A percentile compares a stretch with the other conserved stretches of the same genome.
Evolutionary conservation across 2,329 filamentous ascomycete species (phyloP).

Genomic region (Coniochaeta sp.): DNA sequence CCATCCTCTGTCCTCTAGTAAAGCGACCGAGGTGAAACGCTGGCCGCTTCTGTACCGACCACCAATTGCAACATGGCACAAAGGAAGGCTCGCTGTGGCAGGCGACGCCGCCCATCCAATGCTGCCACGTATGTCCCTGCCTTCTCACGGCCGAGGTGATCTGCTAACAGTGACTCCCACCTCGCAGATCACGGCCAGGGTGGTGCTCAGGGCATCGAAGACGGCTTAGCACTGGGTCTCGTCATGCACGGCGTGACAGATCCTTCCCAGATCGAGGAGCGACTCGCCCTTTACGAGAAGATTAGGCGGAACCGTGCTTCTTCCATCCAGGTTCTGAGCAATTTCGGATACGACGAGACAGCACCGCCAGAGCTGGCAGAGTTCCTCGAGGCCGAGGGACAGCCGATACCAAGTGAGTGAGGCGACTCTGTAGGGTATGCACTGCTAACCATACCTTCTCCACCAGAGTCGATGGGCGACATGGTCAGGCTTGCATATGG

Average conservation of each 20-base stretch:
- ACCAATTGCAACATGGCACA: conserved; percentile 19
- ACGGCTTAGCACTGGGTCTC: not conserved
- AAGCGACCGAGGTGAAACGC: conserved; percentile 20
- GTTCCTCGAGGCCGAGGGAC: not conserved
- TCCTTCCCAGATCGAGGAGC: not conserved
- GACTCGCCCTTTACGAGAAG: not conserved
- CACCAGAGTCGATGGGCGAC: not conserved
- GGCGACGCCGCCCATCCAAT: conserved; percentile 2
- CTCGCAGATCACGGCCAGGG: not conserved
- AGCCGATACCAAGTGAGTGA: not conserved
- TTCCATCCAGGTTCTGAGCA: not conserved
- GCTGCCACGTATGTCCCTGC: not conserved
- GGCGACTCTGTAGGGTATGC: not conserved
- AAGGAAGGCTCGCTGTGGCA: conserved; percentile 5
- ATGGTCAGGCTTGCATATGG: not conserved
- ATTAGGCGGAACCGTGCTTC: not conserved
- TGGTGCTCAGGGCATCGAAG: not conserved
- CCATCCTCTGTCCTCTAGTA: conserved; percentile 5
- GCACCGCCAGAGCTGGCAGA: not conserved
- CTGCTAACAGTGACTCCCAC: not conserved
- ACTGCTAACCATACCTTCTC: not conserved
- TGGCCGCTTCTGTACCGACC: conserved; percentile 20
- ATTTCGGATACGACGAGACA: not conserved
- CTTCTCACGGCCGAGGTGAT: not conserved
- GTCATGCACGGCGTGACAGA: not conserved